Base-by-base conservation (phyloP, 2,329 filamentous ascomycete genomes). In the Botryotinia narcissicola region DNA sequence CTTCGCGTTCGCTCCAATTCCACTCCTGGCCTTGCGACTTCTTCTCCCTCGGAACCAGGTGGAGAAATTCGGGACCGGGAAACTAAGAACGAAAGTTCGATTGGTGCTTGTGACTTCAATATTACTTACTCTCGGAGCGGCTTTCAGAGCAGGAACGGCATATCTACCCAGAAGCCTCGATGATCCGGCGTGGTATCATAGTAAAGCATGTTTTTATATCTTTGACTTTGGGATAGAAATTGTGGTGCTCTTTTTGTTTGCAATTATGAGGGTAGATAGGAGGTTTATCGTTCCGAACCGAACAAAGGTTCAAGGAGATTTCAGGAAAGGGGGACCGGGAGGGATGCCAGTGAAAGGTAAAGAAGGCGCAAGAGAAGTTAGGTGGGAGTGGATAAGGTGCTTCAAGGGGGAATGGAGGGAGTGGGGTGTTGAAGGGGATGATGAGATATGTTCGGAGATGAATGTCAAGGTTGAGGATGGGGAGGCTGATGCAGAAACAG, bases 191-290 rank as follows among this genome's bases (percentile, higher is more conserved):
- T 73, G 71, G 60, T 75, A 77, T 46, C 87, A 93, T 78, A 84
- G 84, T 79, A 92, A 91, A 80, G 87, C 89, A 1, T 88, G 87
- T 78, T 97, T 93, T 84, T 97, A 95, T 83, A 83, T 89, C 79
- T 93, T 95, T 83, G 92, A 93, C 83, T 96, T 92, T 79, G 84
- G 84, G n/a, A 85, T 94, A 46, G 94, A 97, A 82, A 83, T 94
- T 60, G 79, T 91, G 40, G 89, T 93, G 51, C 86, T 95, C 6
- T 87, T 86, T 67, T 82, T 90, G 14, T 95, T 93, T 82, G 86
- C 90, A 0, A 79, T 92, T n/a, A 81, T 86, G 35, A 87, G 93
- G 29, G 89, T 96, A 75, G 94, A 97, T 81, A 85, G 86, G 74
- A 88, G 92, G 61, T 97, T 95, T 84, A 86, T 91, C 79, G 84